These are phyloP conservation scores for Emydomyces testavorans DNA, from an alignment of 2,329 filamentous ascomycete genomes.

Conservation along the genomic window DNA sequence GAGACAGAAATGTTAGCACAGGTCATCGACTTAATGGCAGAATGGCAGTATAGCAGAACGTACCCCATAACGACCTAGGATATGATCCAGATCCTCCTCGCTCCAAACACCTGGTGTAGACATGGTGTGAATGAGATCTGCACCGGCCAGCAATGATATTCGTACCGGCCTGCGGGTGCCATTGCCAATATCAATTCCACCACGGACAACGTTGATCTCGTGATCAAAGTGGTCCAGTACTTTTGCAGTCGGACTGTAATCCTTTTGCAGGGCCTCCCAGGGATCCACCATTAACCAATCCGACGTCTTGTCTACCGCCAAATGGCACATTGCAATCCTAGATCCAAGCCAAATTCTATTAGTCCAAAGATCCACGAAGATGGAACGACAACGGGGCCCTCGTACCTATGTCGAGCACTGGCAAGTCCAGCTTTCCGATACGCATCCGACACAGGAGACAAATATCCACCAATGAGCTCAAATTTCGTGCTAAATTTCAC, in stretches of 20 bases:
- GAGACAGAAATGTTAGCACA: neutral
- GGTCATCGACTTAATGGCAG: no score
- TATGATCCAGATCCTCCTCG: constrained; percentile 72
- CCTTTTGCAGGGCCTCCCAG: constrained; percentile 74
- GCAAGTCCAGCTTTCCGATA: constrained; percentile 75
- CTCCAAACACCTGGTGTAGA: constrained; percentile 66
- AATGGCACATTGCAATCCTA: constrained; percentile 71
- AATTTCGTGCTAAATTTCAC: constrained; percentile 63
- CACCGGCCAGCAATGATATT: constrained; percentile 72
- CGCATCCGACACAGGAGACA: constrained; percentile 63
- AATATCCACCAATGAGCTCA: constrained; percentile 76
- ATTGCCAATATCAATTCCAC: constrained; percentile 58
- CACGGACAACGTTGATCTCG: constrained; percentile 70
- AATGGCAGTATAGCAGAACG: constrained; percentile 18
- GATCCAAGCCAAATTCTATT: neutral
- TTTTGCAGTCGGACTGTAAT: constrained; percentile 78
- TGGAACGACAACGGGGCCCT: neutral
- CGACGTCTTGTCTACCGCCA: constrained; percentile 60
- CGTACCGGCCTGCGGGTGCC: constrained; percentile 56
- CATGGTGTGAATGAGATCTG: constrained; percentile 64
- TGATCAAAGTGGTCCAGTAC: constrained; percentile 85
- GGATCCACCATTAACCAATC: constrained; percentile 78
- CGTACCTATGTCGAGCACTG: constrained; percentile 54
- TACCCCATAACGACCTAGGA: constrained; percentile 64
- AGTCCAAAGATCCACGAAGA: neutral